A percentile compares a stretch with the other conserved stretches of the same genome.
Evolutionary conservation across 768 basidiomycete species (phyloP).

Genomic region (Suillus lakei): DNA sequence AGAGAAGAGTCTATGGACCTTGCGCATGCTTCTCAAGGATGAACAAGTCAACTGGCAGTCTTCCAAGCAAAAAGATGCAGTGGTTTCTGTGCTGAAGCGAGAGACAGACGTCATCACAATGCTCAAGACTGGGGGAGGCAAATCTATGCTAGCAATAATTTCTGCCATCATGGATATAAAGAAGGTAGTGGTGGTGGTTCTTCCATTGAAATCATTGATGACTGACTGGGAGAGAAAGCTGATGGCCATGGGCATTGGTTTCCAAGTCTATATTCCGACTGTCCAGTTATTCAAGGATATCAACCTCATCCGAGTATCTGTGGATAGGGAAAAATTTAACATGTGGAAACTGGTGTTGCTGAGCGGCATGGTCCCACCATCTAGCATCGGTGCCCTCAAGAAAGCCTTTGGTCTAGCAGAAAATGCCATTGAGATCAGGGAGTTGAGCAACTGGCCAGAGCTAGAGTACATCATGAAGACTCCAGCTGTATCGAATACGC

Average conservation of each 20-base stretch:
- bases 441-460: conserved; percentile 14
- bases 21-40: background rate
- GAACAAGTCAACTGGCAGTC: conserved; percentile 21
- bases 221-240: conserved; percentile 28
- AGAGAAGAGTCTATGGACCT: background rate
- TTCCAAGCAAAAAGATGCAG: conserved; percentile 19
- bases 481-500: background rate
- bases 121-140: conserved; percentile 30
- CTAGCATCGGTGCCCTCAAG: background rate
- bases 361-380: conserved; percentile 20
- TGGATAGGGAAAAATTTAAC: conserved; percentile 1
- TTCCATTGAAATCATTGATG: conserved; percentile 28
- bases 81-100: conserved; percentile 13
- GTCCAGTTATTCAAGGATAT: background rate
- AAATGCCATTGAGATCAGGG: background rate
- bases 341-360: conserved; percentile 28
- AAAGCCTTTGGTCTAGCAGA: conserved; percentile 10
- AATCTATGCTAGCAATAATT: conserved; percentile 29
- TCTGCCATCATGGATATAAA: conserved; percentile 22
- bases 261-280: conserved; percentile 17
- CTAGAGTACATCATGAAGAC: conserved; percentile 15
- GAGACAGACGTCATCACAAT: conserved; percentile 28
- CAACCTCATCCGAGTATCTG: conserved; percentile 7
- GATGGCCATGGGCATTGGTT: conserved; percentile 13
- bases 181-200: conserved; percentile 16